phyloP scores from a whole-genome alignment of 2,329 filamentous ascomycete genomes.

The Botrytis fragariae region DNA sequence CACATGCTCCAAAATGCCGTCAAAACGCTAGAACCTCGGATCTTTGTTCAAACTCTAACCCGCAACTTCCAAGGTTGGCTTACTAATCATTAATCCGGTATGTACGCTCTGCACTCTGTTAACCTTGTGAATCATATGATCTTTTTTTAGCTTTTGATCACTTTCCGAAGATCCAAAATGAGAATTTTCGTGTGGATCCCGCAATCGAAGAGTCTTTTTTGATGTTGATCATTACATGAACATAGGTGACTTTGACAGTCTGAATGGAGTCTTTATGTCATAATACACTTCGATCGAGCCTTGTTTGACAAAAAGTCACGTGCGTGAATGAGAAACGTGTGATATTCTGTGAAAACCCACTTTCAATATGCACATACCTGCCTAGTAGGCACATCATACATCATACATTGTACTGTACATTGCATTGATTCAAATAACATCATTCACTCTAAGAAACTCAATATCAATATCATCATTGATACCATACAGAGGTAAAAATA shows the following conservation, averaged over 20 bases:
- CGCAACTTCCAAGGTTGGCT: neutral
- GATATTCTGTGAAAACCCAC: neutral
- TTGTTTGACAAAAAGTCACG: neutral
- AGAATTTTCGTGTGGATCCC: neutral
- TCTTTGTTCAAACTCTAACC: neutral
- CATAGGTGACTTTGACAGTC: neutral
- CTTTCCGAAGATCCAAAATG: neutral
- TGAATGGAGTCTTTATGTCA: neutral
- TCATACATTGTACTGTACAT: neutral
- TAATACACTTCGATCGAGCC: neutral
- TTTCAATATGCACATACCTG: neutral
- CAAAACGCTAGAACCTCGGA: neutral
- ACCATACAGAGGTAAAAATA: neutral
- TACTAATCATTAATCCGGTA: neutral
- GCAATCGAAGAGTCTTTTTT: neutral
- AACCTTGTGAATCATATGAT: neutral
- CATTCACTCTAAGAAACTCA: neutral
- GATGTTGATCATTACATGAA: neutral
- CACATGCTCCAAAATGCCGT: neutral
- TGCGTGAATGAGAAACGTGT: neutral
- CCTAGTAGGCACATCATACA: neutral
- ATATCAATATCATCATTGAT: neutral
- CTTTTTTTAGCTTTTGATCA: neutral
- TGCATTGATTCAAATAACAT: neutral
- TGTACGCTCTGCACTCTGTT: neutral